A percentile compares a stretch with the other conserved stretches of the same genome.
Evolutionary conservation across 1,139 yeast species (phyloP).

Genomic region (Yamadazyma sp.): DNA sequence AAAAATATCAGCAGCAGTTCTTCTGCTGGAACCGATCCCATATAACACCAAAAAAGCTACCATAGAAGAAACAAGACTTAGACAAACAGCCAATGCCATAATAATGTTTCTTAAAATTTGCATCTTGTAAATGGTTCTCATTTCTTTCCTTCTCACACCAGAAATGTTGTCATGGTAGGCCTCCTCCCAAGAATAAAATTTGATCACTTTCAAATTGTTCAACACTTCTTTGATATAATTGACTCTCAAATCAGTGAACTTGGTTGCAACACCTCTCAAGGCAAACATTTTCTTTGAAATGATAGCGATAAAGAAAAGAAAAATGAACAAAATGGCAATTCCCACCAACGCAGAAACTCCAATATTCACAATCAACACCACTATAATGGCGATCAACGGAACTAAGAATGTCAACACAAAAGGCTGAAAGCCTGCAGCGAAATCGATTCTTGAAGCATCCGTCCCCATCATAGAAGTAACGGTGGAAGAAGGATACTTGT

Average conservation of each 20-base stretch:
- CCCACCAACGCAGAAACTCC: slow-evolving; percentile 38
- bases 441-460: slow-evolving; percentile 36
- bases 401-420: slow-evolving; percentile 26
- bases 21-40: slow-evolving; percentile 36
- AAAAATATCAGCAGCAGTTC: slow-evolving; percentile 69
- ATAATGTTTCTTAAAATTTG: slow-evolving; percentile 58
- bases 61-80: slow-evolving; percentile 69
- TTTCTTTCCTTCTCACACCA: slow-evolving; percentile 49
- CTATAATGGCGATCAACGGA: slow-evolving; percentile 32
- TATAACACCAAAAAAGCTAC: slow-evolving; percentile 71
- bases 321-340: slow-evolving; percentile 28
- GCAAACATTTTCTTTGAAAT: slow-evolving; percentile 23
- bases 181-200: slow-evolving; percentile 66
- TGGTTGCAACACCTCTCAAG: slow-evolving; percentile 27
- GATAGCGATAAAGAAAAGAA: slow-evolving; percentile 23
- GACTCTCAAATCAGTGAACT: slow-evolving; percentile 35
- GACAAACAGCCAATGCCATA: slow-evolving; percentile 55
- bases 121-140: slow-evolving; percentile 48
- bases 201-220: slow-evolving; percentile 36
- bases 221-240: slow-evolving; percentile 35
- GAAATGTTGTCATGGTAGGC: slow-evolving; percentile 53
- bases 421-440: slow-evolving; percentile 35
- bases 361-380: slow-evolving; percentile 30
- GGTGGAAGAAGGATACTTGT: slow-evolving; percentile 61
- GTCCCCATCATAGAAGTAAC: slow-evolving; percentile 55